Conservation (phyloP, 2,329 filamentous ascomycete species). For the Ophiostoma perfectum region DNA sequence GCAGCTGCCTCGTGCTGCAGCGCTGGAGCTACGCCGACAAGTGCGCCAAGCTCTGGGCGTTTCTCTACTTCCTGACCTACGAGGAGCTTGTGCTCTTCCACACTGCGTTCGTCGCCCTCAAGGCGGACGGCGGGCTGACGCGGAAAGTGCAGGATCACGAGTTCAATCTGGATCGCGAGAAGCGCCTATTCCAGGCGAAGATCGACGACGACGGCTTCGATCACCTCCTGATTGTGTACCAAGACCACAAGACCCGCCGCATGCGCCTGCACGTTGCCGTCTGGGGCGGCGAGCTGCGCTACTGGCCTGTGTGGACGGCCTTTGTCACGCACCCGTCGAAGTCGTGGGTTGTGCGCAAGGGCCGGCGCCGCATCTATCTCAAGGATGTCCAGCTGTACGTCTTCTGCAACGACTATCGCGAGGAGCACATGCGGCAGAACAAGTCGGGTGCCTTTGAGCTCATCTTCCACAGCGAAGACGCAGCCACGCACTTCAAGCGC, state of each 20-base stretch:
- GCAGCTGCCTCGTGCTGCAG: constrained; percentile 45
- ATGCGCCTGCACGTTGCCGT: constrained; percentile 53
- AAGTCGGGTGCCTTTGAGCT: constrained; percentile 47
- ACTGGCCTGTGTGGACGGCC: constrained; percentile 59
- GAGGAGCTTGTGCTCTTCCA: constrained; percentile 60
- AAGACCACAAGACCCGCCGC: constrained; percentile 45
- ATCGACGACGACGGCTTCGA: constrained; percentile 46
- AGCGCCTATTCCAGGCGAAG: constrained; percentile 52
- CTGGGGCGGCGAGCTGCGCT: constrained; percentile 48
- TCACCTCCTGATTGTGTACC: constrained; percentile 50
- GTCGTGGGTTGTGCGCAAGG: constrained; percentile 48
- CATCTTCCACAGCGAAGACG: constrained; percentile 42
- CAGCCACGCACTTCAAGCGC: constrained; percentile 39
- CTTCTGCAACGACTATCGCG: constrained; percentile 52
- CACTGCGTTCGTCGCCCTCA: constrained; percentile 53
- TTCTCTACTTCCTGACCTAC: constrained; percentile 54
- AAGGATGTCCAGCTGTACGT: constrained; percentile 53
- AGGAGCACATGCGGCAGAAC: constrained; percentile 48
- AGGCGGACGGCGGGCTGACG: constrained; percentile 45
- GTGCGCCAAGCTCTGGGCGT: constrained; percentile 49
- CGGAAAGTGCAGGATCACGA: constrained; percentile 41
- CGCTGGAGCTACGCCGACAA: constrained; percentile 45
- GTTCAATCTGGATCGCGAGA: constrained; percentile 45
- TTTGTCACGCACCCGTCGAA: constrained; percentile 51
- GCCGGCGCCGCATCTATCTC: constrained; percentile 45